Evolutionary conservation across 2,329 filamentous ascomycete species (phyloP), one percentile per base, ranked within the genome.

Genomic region (Fusarium liriodendri): DNA sequence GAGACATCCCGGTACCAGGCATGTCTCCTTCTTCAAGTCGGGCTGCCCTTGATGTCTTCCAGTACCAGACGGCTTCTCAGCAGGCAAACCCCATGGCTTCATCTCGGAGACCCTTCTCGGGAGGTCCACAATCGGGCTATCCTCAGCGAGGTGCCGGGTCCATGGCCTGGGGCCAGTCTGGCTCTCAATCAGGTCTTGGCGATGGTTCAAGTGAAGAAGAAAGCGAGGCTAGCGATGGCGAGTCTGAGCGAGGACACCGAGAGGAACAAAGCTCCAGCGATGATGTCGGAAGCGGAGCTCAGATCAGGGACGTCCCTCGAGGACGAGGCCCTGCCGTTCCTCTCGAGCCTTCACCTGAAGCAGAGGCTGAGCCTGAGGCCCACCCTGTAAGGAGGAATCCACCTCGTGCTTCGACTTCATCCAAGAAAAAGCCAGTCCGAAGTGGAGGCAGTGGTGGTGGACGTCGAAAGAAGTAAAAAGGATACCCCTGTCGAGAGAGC

Each of bases 61-160:
- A 85, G 70, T 90, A 86, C 77, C 87, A 89, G 80, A 87, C 81
- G 25, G 86, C 85, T 14, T 78, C 86, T 38, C 84, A 83, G 35
- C 80, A 79, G 62, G 75, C 84, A 16, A 79, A 78, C 61, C 79
- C 81, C 72, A 75, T 80, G 55, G 79, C 78, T 57, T 72, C 80
- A 16, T 79, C 82, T 54, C 82, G 83, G 73, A 82, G 84, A 61
- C 81, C 83, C 59, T 76, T 79, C 18, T 82, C 83, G 18, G 83
- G 83, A n/a, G 77, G 82, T 37, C 69, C 78, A 1, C 82, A 83
- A 7, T 52, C 69, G 35, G 66, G 62, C 33, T 78, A 80, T 64
- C 66, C 78, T 66, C 76, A 80, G 35, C 76, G 79, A 45, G 70
- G 74, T 29, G 69, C 73, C 40, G 67, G 70, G 13, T 76, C 76